Base-by-base conservation (phyloP, 2,329 filamentous ascomycete genomes). In the Monilinia fructigena region DNA sequence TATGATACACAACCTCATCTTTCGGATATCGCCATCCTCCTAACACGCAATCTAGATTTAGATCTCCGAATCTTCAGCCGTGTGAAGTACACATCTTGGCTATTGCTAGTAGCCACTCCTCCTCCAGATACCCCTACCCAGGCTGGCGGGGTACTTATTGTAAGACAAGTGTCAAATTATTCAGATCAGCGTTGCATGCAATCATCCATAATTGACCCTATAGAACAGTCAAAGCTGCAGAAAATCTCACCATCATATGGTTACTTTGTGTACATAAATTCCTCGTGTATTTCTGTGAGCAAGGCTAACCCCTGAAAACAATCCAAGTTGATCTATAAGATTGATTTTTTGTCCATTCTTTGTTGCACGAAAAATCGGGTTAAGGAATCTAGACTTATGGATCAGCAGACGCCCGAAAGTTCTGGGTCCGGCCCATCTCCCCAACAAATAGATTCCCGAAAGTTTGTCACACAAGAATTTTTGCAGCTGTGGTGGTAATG, bases 1-100 rank as follows among this genome's bases (percentile, higher is more conserved):
- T 58, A 28, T 40, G 31, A 18, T 40, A 12, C 45, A 52, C 35
- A 59, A 52, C 18, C 54, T 52, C 63, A 20, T 58, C 23, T 50
- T 28, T 59, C 54, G 20, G 35, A 50, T 50, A 40, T 28, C 20
- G 42, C 23, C 54, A 59, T 52, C 63, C 54, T 59, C 54, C 35
- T 65, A 45, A 65, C 63, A 65, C 28, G 14, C 52, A 35, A 59
- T 65, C 53, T 42, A 50, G 54, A 60, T 50, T 59, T 59, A 65
- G 45, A 65, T 65, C n/a, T 59, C 63, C 63, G 45, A 40, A 65
- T 31, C 7, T 48, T 23, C 26, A 59, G 54, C 54, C 54, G 10
- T 59, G 54, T 55, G n/a, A 28, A 52, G 54, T 42, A 59, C 45
- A 56, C 55, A 40, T 47, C 40, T 48, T 48, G 28, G 28, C 54